phyloP scores from a whole-genome alignment of 2,329 filamentous ascomycete species.

The Thielaviopsis populi region DNA sequence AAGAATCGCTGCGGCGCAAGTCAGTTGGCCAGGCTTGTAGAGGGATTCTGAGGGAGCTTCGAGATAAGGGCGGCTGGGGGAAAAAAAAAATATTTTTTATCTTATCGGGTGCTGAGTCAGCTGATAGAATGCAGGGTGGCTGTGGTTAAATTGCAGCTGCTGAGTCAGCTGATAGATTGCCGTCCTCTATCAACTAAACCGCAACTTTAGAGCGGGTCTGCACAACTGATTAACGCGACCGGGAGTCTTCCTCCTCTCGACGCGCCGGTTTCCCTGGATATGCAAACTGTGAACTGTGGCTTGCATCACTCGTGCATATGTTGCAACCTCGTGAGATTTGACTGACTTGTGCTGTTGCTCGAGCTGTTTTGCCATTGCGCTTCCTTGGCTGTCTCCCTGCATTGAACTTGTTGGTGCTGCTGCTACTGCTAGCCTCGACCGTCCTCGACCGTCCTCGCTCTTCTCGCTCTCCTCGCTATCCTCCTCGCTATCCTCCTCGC shows the following conservation, averaged over 20 bases:
- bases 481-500: too few species aligned
- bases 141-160: background rate
- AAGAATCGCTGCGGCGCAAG: background rate
- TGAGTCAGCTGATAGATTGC: background rate
- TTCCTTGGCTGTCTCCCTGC: background rate
- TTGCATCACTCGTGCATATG: background rate
- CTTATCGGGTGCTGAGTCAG: background rate
- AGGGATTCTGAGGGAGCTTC: background rate
- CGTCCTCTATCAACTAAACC: background rate
- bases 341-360: background rate
- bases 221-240: background rate
- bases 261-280: background rate
- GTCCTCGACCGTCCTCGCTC: too few species aligned
- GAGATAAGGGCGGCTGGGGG: background rate
- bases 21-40: background rate
- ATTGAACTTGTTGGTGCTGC: background rate
- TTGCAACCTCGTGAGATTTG: background rate
- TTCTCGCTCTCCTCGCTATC: too few species aligned
- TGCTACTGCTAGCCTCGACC: too few species aligned
- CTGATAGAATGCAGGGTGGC: background rate
- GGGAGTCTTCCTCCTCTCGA: background rate
- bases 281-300: background rate
- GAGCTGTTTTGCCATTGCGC: background rate
- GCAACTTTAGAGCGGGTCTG: background rate
- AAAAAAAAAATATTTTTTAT: slow-evolving; percentile 3